Conservation (phyloP, 805 yeast genomes). For the Pichia insulana region DNA sequence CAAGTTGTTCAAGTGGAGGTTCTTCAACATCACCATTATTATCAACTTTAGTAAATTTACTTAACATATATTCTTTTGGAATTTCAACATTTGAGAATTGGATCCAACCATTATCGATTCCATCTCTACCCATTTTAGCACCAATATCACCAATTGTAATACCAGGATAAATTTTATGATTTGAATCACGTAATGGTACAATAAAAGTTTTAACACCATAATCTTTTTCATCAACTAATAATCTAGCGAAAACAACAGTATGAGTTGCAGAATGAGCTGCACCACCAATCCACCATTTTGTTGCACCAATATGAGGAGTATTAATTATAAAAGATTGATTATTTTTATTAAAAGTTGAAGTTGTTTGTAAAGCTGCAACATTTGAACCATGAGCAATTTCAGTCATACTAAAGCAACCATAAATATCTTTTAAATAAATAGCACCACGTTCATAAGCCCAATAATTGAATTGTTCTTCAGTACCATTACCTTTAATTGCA, state of each 20-base stretch:
- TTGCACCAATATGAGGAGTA: constrained; percentile 88
- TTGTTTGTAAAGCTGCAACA: constrained; percentile 90
- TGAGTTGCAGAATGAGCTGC: constrained; percentile 94
- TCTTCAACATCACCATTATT: constrained; percentile 59
- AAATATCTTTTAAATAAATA: constrained; percentile 46
- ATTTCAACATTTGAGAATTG: constrained; percentile 78
- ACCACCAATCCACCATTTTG: constrained; percentile 99
- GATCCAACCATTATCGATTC: constrained; percentile 95
- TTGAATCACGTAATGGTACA: constrained; percentile 75
- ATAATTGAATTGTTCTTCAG: constrained; percentile 71
- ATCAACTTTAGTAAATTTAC: constrained; percentile 66
- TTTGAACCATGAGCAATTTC: constrained; percentile 91
- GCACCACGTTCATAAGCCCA: constrained; percentile 75
- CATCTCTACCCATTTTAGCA: constrained; percentile 91
- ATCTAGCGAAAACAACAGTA: constrained; percentile 74
- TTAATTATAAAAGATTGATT: constrained; percentile 65
- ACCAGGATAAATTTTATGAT: constrained; percentile 71
- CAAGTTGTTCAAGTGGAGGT: constrained; percentile 82
- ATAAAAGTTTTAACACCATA: constrained; percentile 90
- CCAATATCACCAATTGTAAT: constrained; percentile 87
- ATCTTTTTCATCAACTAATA: constrained; percentile 74
- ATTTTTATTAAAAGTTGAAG: constrained; percentile 64
- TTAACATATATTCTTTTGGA: constrained; percentile 77
- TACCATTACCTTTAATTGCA: constrained; percentile 81
- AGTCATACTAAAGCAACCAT: constrained; percentile 91